Evolutionary conservation across 768 basidiomycete genomes (phyloP), one percentile per base, ranked within the genome.

Genomic region (Artomyces pyxidatus): DNA sequence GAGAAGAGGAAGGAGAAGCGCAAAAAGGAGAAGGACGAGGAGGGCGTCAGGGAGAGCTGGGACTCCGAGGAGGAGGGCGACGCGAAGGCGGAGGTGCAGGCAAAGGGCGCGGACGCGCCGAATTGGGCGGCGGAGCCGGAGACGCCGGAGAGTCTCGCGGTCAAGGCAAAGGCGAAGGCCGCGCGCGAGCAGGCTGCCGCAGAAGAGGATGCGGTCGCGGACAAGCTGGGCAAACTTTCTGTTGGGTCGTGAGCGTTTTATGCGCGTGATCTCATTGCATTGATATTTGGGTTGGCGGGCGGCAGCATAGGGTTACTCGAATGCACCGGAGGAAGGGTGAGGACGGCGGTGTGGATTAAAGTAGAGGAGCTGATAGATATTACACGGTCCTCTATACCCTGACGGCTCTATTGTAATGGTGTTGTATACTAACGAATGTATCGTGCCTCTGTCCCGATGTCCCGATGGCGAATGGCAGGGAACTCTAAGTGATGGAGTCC

Each of bases 1-100:
- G 88, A 83, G 37, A 88, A 83, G 67, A 81, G 84, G 68, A 84
- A 81, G 54, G 85, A 85, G 52, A 91, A 92, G 66, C 74, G 80
- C 58, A 80, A n/a, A n/a, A n/a, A 79, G 63, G 86, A 83, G 59
- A 88, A 80, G 67, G 75, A 76, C 62, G 62, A 67, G n/a, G 69
- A 70, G 22, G 62, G 56, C 38, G 81, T 90, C n/a, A 80, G 76
- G 48, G 86, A 89, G 53, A 79, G 73, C 51, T 91, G 88, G 80
- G 88, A 88, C 32, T 85, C 84, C 42, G 84, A 85, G 6, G 83
- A 81, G 10, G 82, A 78, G 4, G 72, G 63, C 6, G 72, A 58
- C 17, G 54, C 56, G 7, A 44, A 48, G 16, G 49, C 27, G 23
- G 39, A 26, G 6, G 14, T 30, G 26, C 30, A 47, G 19, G 29